Evolutionary conservation across 257 asterid species (phyloP).

Genomic region (Mentha longifolia): DNA sequence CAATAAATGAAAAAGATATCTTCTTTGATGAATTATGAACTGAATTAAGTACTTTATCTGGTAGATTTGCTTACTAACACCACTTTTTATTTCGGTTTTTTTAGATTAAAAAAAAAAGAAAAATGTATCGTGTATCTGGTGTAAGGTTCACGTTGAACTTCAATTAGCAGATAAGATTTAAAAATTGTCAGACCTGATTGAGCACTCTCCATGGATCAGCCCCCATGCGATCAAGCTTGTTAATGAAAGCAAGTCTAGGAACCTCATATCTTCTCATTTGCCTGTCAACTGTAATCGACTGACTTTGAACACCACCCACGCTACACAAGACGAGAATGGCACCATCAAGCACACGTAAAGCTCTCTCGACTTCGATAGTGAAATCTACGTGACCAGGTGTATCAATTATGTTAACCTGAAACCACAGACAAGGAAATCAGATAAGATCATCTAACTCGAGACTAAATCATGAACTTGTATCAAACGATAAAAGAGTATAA

Average conservation of each 20-base stretch:
- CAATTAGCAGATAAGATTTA: not conserved
- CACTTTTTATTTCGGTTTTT: not conserved
- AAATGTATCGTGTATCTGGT: not conserved
- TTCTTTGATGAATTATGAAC: constrained; percentile 1
- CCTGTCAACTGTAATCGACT: constrained; percentile 96
- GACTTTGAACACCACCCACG: constrained; percentile 99
- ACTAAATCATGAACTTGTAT: not conserved
- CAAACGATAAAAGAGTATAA: not conserved
- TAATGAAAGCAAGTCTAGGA: constrained; percentile 93
- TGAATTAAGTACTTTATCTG: not conserved
- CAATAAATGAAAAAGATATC: not conserved
- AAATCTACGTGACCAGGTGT: constrained; percentile 99
- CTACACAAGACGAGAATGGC: constrained; percentile 96
- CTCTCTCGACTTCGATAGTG: constrained; percentile 99
- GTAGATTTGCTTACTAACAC: not conserved
- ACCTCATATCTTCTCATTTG: constrained; percentile 99
- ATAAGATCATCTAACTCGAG: not conserved
- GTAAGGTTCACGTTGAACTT: constrained; percentile 8
- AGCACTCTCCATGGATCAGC: constrained; percentile 99
- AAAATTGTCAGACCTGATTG: constrained; percentile 66
- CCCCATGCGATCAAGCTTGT: constrained; percentile 98
- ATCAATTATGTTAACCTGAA: constrained; percentile 93
- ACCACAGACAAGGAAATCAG: constrained; percentile 28
- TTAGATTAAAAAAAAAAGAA: not conserved
- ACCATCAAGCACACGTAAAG: constrained; percentile 97